phyloP scores from a whole-genome alignment of 202 grass and related monocot species.

The Digitaria exilis region DNA sequence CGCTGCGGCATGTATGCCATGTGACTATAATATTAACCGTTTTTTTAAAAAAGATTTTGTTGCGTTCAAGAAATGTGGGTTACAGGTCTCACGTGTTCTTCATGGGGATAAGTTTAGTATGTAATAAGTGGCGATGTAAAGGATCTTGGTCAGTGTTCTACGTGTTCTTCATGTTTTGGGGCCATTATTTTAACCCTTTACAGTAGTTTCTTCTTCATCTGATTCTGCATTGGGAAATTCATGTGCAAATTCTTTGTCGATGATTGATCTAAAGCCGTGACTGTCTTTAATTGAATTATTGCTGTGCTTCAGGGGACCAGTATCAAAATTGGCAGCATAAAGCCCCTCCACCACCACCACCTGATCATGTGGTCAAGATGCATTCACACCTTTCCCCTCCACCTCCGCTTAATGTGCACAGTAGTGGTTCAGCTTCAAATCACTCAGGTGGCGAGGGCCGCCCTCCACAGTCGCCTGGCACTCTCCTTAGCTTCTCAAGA shows the following conservation, averaged over 20 bases:
- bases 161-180: not conserved
- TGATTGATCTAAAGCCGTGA: not conserved
- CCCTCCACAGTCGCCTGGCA: conserved; percentile 34
- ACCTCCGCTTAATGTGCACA: conserved; percentile 46
- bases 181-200: not conserved
- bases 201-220: conserved; percentile 7
- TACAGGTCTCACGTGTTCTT: not conserved
- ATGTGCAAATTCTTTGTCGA: conserved; percentile 1
- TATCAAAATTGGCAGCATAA: conserved; percentile 79
- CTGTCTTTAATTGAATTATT: not conserved
- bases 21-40: not conserved
- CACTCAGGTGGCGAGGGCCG: conserved; percentile 60
- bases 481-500: conserved; percentile 51
- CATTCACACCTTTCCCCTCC: conserved; percentile 41
- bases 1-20: not conserved
- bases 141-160: not conserved
- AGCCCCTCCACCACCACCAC: conserved; percentile 53
- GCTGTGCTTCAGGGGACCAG: conserved; percentile 53
- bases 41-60: not conserved
- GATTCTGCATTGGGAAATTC: conserved; percentile 22
- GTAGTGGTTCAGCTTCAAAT: conserved; percentile 67
- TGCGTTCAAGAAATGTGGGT: not conserved
- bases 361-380: conserved; percentile 62
- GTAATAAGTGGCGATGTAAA: not conserved
- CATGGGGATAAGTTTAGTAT: conserved; percentile 14